phyloP scores from a whole-genome alignment of 805 yeast species.

The Teunomyces stri region DNA sequence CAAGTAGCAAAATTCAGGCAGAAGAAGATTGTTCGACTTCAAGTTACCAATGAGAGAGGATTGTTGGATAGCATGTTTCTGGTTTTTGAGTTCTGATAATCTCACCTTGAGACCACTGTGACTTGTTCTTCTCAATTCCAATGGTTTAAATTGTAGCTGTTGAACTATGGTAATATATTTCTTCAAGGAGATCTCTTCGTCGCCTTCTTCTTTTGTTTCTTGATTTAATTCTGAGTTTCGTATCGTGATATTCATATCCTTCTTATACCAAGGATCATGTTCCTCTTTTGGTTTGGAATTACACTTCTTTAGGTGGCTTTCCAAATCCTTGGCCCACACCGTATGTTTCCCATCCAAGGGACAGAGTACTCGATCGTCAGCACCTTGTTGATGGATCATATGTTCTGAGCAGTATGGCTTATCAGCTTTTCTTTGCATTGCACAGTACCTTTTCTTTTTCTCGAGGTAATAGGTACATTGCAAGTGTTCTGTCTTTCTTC shows the following conservation, averaged over 20 bases:
- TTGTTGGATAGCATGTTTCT: slow-evolving; percentile 82
- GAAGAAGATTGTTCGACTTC: slow-evolving; percentile 39
- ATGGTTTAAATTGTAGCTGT: slow-evolving; percentile 14
- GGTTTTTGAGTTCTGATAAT: slow-evolving; percentile 49
- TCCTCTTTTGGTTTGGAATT: slow-evolving; percentile 39
- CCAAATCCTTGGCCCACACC: slow-evolving; percentile 59
- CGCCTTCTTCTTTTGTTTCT: slow-evolving; percentile 4
- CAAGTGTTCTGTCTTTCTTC: slow-evolving; percentile 7
- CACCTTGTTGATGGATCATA: slow-evolving; percentile 19
- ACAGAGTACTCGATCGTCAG: slow-evolving; percentile 58
- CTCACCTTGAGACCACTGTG: slow-evolving; percentile 39
- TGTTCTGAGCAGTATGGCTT: slow-evolving; percentile 65
- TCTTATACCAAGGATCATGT: slow-evolving; percentile 49
- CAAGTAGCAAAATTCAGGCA: slow-evolving; percentile 38
- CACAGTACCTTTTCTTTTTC: slow-evolving; percentile 56
- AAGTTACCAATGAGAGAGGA: slow-evolving; percentile 74
- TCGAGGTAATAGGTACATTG: slow-evolving; percentile 49
- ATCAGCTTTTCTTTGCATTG: slow-evolving; percentile 53
- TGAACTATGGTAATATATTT: slow-evolving; percentile 19
- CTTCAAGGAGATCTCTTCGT: slow-evolving; percentile 12
- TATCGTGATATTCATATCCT: slow-evolving; percentile 43
- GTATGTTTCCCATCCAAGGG: slow-evolving; percentile 76
- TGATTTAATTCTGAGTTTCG: not conserved
- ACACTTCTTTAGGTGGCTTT: slow-evolving; percentile 61
- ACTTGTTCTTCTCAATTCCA: slow-evolving; percentile 13